Base-by-base conservation (phyloP, 73 alveolate genomes). In the Paraurostyla sp. region DNA sequence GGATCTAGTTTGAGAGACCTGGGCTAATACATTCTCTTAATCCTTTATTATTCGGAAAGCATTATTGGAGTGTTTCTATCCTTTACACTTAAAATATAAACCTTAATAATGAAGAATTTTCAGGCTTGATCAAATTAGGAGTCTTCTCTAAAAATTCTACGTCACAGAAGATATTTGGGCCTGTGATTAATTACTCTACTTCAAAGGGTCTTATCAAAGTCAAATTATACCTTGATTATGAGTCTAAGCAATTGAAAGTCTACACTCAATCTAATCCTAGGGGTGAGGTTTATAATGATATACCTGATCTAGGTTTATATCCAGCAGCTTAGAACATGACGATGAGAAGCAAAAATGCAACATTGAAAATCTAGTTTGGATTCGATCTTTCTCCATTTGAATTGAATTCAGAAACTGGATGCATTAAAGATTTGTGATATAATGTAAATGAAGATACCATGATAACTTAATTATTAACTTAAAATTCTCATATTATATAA, bases 1-100 rank as follows among this genome's bases (percentile, higher is more conserved):
- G 92, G 85, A 41, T 83, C 18, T 59, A 83, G 43, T 83, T 85
- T 43, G 93, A 85, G 32, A 73, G 89, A 30, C 87, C 93, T 20
- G 93, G 93, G 9, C 32, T 73, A 16, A 73, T 85, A 20, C 89
- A 40, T 58, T 83, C 93, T 23, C 25, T 35, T 0, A 38, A 73
- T 42, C 46, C 89, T 3, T 48, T 59, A 25, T 27, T 30, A 18
- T 85, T 85, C 50, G 93, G 93, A 30, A 73, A 85, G 4, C 93
- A 85, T 35, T 71, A 38, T 22, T 85, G 93, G 90, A 48, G 78
- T 42, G 71, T 85, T 29, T 16, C 71, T 13, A 30, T 73, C 11
- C 71, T 22, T n/a, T 73, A 73, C 52, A 73, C 86, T n/a, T 27
- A 73, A 29, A 48, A 48, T 71, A 20, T 49, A 27, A 49, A 49